Evolutionary conservation across 768 basidiomycete species (phyloP).

Genomic region (Trametes sanguinea): DNA sequence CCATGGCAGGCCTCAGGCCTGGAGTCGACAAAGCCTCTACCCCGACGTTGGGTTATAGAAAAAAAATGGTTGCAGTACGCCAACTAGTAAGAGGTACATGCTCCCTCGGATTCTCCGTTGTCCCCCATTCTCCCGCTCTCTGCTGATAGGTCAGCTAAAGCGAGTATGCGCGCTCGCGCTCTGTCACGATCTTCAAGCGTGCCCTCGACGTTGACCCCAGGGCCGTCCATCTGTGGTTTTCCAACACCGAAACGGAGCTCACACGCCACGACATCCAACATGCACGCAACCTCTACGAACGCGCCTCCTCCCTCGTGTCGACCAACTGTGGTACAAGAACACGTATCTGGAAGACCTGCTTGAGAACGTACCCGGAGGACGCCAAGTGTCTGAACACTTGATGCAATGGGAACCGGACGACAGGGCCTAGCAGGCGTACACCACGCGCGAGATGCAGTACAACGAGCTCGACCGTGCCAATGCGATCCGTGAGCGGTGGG

Average conservation of each 20-base stretch:
- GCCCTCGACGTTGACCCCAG: constrained; percentile 94
- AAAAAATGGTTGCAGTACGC: constrained; percentile 89
- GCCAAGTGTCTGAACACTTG: constrained; percentile 99
- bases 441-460: constrained; percentile 96
- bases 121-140: neutral
- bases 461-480: constrained; percentile 90
- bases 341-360: constrained; percentile 97
- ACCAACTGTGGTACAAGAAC: constrained; percentile 99
- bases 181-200: constrained; percentile 95
- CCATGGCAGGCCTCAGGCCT: no score
- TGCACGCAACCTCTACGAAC: constrained; percentile 94
- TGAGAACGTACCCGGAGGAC: constrained; percentile 92
- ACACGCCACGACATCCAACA: constrained; percentile 98
- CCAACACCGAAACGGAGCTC: constrained; percentile 96
- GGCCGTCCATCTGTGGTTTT: constrained; percentile 88
- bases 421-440: constrained; percentile 99
- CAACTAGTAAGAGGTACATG: constrained; percentile 76
- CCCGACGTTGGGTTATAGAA: constrained; percentile 39
- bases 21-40: no score
- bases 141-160: constrained; percentile 81
- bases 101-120: neutral
- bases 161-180: constrained; percentile 92
- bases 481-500: constrained; percentile 89
- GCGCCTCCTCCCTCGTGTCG: constrained; percentile 91
- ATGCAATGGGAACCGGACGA: constrained; percentile 99